Evolutionary conservation across 768 basidiomycete species (phyloP).

Genomic region (Mycena latifolia): DNA sequence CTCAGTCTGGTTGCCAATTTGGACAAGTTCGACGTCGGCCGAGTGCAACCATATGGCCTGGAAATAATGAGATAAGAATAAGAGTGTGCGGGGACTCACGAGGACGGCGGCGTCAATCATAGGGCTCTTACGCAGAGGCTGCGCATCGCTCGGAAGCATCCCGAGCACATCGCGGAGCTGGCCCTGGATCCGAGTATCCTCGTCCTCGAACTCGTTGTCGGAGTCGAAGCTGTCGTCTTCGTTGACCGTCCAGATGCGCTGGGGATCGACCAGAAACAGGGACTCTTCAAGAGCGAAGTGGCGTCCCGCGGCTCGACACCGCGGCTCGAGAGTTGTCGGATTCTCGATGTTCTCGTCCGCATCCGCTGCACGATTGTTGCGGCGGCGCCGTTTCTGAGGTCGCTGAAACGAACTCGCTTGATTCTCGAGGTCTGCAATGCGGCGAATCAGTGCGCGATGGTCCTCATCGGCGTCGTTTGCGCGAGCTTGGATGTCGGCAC

Average conservation of each 20-base stretch:
- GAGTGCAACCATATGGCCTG: too few species aligned
- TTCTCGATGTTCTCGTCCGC: not conserved
- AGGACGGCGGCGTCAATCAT: too few species aligned
- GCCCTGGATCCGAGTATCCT: conserved; percentile 15
- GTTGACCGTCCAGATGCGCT: too few species aligned
- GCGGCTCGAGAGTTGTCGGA: not conserved
- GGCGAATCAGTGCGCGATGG: not conserved
- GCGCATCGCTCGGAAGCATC: too few species aligned
- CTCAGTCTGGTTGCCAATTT: too few species aligned
- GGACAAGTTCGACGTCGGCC: too few species aligned
- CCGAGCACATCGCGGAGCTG: conserved; percentile 19
- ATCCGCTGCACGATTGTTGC: not conserved
- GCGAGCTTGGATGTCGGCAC: not conserved
- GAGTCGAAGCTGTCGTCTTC: conserved; percentile 4
- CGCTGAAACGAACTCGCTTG: not conserved
- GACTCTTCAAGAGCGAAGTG: not conserved
- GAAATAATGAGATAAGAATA: too few species aligned
- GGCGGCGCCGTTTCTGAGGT: not conserved
- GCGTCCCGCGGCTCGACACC: not conserved
- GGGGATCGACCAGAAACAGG: not conserved
- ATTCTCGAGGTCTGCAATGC: not conserved
- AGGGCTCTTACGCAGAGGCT: too few species aligned
- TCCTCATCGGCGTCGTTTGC: not conserved
- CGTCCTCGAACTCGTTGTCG: conserved; percentile 14
- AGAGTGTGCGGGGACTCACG: too few species aligned